Evolutionary conservation across 345 rosid species (phyloP), one percentile per base, ranked within the genome.

Genomic region (Ceriops tagal): DNA sequence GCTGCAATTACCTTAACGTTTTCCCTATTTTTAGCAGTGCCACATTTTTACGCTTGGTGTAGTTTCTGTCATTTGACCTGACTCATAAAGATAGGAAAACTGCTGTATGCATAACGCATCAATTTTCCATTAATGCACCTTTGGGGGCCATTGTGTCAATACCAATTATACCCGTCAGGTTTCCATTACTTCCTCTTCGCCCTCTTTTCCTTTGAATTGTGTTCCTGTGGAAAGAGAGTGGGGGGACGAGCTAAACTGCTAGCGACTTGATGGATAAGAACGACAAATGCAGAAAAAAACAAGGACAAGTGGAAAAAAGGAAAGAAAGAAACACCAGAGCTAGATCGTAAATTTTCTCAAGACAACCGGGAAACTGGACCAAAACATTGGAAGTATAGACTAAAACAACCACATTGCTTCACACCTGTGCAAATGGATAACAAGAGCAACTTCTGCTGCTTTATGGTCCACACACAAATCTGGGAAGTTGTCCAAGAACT

Each of bases 361-460:
- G 62, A 73, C 34, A 68, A 59, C 30, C 37, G 61, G 63, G 72
- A 79, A 79, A 75, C 8, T 39, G 69, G 59, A 64, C 66, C 68
- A 81, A 81, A 79, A 72, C 75, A 79, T 84, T 61, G 49, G 62
- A 75, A 75, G 55, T 58, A 72, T 62, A 66, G 69, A 62, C 69
- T 77, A 67, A 83, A 69, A 76, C 53, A 77, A 69, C 22, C 49
- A 71, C 77, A 76, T 43, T 3, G 19, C 19, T 11, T 3, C 49
- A 43, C 49, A 43, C 49, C 49, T 43, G 19, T 3, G 5, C 49
- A 11, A 43, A 58, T 35, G 39, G 27, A 64, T 31, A 52, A 67
- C 21, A 61, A 27, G 6, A 72, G 34, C 65, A 60, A 79, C 76
- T 65, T 62, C 70, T 28, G 62, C 53, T 39, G 67, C 61, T 46